Base-by-base conservation (phyloP, 108 stramenopile genomes). In the Aurantiochytrium sp. region DNA sequence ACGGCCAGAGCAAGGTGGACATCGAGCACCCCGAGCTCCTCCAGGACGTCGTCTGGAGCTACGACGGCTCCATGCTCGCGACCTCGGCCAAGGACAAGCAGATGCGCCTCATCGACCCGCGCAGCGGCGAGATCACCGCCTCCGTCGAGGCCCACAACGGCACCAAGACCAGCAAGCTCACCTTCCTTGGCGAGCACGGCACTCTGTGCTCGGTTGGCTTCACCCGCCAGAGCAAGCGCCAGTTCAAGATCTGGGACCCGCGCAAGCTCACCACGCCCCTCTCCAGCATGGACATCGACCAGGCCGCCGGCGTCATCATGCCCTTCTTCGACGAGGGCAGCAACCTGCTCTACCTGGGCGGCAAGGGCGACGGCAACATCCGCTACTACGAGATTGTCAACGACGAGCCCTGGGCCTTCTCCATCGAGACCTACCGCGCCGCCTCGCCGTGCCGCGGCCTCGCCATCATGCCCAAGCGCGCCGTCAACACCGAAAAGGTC, bases 321-420 rank as follows among this genome's bases (percentile, higher is more conserved):
- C 99, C 99, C 8, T 95, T 98, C 90, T 99, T 93, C 86, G 99
- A 99, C 88, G 69, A 86, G 19, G 98, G 97, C 89, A 97, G 96
- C 22, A 89, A 89, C 87, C 93, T 99, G 6, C 92, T 99, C 32
- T 99, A 97, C 94, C 93, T 99, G 50, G 96, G 95, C 85, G 99
- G 98, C 65, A 99, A 99, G 94, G 99, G 99, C 32, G 98, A 99
- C 91, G 99, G 98, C 54, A 96, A 97, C 90, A 96, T 99, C 87
- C 95, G 99, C 68, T 93, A 95, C 85, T 98, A 96, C 87, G 97
- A 98, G 90, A 96, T 96, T 89, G 96, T 96, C 91, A 94, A 97
- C 89, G 97, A 96, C 92, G 98, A 97, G 89, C 96, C 95, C 95
- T 98, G 95, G 87, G 96, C 97, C 89, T 96, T 96, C 90, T 95